Conservation (phyloP, 2,329 filamentous ascomycete species). For the Tolypocladium tropicale region DNA sequence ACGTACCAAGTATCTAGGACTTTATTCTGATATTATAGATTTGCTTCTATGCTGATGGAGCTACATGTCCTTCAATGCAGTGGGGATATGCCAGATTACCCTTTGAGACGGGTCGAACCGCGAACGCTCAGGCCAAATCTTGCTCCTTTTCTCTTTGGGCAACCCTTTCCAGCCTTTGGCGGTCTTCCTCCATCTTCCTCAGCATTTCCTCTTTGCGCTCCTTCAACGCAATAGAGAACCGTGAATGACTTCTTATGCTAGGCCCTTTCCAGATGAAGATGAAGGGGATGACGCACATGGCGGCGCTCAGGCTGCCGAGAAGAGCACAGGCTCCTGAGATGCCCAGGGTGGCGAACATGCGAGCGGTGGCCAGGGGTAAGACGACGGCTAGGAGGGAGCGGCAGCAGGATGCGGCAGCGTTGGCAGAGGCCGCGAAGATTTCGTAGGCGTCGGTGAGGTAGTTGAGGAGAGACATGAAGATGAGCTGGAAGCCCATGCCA, state of each 20-base stretch:
- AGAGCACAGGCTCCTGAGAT: constrained; percentile 42
- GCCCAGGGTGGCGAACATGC: constrained; percentile 37
- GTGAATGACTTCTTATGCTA: constrained; percentile 43
- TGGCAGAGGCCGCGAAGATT: constrained; percentile 62
- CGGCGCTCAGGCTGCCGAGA: constrained; percentile 36
- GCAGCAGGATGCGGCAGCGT: constrained; percentile 73
- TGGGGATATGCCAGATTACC: too few species aligned
- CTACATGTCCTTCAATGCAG: too few species aligned
- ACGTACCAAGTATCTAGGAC: neutral
- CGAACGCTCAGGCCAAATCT: neutral
- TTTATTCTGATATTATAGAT: neutral
- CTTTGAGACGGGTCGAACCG: neutral
- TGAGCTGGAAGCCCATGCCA: constrained; percentile 50
- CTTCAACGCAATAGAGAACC: constrained; percentile 51
- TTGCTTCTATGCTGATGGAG: too few species aligned
- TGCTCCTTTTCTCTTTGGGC: constrained; percentile 11
- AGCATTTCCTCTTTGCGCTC: constrained; percentile 38
- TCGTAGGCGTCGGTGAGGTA: constrained; percentile 60
- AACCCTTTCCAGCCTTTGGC: constrained; percentile 16
- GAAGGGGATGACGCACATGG: constrained; percentile 41
- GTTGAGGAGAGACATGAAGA: constrained; percentile 54
- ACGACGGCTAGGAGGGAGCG: constrained; percentile 88
- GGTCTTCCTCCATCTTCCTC: constrained; percentile 24
- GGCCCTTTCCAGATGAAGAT: constrained; percentile 45
- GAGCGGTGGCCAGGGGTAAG: constrained; percentile 43